phyloP scores from a whole-genome alignment of 2,329 filamentous ascomycete genomes.

The Fusarium verrucosum region DNA sequence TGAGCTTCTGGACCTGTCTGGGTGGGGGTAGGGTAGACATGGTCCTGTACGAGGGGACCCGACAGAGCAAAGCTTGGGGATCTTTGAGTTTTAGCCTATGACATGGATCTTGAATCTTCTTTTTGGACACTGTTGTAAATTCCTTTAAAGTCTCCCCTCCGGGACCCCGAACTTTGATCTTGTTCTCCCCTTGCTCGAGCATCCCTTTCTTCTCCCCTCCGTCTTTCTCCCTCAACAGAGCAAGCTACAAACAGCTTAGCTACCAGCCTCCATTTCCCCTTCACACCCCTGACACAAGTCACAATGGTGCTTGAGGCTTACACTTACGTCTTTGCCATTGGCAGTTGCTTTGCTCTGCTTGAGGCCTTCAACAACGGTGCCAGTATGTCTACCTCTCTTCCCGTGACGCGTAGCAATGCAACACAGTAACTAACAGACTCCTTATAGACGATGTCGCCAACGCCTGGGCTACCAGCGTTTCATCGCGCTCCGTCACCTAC shows the following conservation, averaged over 20 bases:
- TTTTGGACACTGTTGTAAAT: constrained; percentile 1
- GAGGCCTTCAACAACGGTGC: constrained; percentile 84
- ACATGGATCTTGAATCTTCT: not conserved
- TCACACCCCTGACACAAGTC: constrained; percentile 1
- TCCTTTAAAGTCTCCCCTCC: constrained; percentile 32
- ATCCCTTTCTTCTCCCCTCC: constrained; percentile 17
- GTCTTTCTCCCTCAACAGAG: not conserved
- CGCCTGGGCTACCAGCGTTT: constrained; percentile 82
- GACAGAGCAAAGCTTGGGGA: constrained; percentile 5
- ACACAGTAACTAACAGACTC: constrained; percentile 6
- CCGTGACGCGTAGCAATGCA: not conserved
- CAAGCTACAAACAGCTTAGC: constrained; percentile 19
- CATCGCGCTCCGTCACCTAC: constrained; percentile 79
- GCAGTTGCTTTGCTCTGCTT: constrained; percentile 78
- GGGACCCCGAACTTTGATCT: constrained; percentile 9
- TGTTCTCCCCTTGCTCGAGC: constrained; percentile 20
- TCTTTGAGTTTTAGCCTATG: constrained; percentile 6
- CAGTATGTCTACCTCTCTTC: constrained; percentile 61
- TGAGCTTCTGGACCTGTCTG: constrained; percentile 20
- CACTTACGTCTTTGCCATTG: constrained; percentile 77
- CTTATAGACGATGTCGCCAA: constrained; percentile 81
- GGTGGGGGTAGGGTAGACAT: not conserved
- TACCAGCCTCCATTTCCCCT: not conserved
- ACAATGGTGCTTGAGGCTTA: constrained; percentile 70
- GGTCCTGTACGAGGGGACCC: no score